A percentile compares a stretch with the other conserved stretches of the same genome.
Conservation (phyloP, 148 eudicot genomes). For the Linanthus parryae region DNA sequence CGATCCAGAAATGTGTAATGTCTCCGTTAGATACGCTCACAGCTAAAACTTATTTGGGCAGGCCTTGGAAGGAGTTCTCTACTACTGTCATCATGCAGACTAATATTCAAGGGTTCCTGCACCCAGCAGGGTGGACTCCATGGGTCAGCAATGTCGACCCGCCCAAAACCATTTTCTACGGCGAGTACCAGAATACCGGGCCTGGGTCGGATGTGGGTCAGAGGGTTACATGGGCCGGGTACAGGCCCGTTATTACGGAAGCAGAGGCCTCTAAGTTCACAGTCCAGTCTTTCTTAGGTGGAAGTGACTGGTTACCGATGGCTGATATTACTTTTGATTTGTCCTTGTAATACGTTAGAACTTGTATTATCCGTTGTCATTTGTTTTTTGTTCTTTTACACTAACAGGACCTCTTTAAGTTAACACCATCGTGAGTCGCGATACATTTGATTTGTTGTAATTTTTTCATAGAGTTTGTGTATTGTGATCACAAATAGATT, state of each 20-base stretch:
- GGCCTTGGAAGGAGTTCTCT: slow-evolving; percentile 63
- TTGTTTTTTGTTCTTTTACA: too few relatives aligned
- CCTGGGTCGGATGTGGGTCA: slow-evolving; percentile 30
- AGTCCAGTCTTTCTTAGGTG: slow-evolving; percentile 38
- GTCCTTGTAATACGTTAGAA: slow-evolving; percentile 10
- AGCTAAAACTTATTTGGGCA: slow-evolving; percentile 45
- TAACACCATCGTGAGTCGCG: too few relatives aligned
- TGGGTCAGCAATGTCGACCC: slow-evolving; percentile 48
- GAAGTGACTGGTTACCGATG: slow-evolving; percentile 31
- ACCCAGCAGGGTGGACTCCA: slow-evolving; percentile 49
- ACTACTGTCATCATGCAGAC: slow-evolving; percentile 61
- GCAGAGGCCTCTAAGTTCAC: slow-evolving; percentile 43
- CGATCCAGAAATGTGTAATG: slow-evolving; percentile 47
- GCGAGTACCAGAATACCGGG: slow-evolving; percentile 56
- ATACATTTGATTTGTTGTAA: too few relatives aligned
- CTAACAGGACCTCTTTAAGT: too few relatives aligned
- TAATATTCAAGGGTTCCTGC: slow-evolving; percentile 30
- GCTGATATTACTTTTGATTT: slow-evolving; percentile 29
- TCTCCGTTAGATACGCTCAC: slow-evolving; percentile 28
- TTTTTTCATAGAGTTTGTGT: too few relatives aligned
- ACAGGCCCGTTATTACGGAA: slow-evolving; percentile 28
- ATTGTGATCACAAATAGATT: too few relatives aligned
- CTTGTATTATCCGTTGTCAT: too few relatives aligned
- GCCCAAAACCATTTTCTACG: slow-evolving; percentile 42
- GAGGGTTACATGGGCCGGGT: slow-evolving; percentile 63